Evolutionary conservation across 345 rosid species (phyloP), one percentile per base, ranked within the genome.

Genomic region (Aethionema arabicum): DNA sequence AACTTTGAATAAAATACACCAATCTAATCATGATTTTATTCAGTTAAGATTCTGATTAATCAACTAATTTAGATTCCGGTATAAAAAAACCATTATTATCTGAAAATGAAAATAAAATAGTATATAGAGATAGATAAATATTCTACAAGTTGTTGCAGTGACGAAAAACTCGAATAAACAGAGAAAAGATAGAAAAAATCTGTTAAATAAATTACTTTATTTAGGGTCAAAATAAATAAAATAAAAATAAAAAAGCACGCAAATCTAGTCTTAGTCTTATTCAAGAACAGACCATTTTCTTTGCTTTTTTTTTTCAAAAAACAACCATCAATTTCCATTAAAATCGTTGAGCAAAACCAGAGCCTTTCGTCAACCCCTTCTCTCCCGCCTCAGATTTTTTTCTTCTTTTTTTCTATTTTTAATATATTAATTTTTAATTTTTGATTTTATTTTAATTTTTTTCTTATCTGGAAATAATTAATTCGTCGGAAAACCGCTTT

Each of bases 311-410:
- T 5, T 5, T 8, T 4, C 42, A 61, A 61, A 41, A 38, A 43
- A 33, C 10, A 70, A 63, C 70, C 75, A 71, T 64, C 50, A 50
- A 51, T 57, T 57, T 57, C 50, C 35, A 52, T 70, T 42, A 49
- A 57, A 48, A 66, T 38, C 71, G 21, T 65, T 30, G 46, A 65
- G 13, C 69, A 32, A 4, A 39, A 42, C 39, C 30, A 44, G 59
- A 59, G 52, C 3, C 56, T 50, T 74, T 76, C 61, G 75, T 75
- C 83, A 56, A 73, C 76, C 65, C 73, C 75, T 59, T 66, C 67
- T 82, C 80, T 73, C 71, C 60, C 69, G 69, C 77, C 59, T 67
- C 63, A 7, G 56, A 70, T 48, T 61, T 21, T 56, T 8, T 15
- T 43, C 30, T 15, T 11, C 9, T 59, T 12, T 14, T 63, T 14